Conservation (phyloP, 2,329 filamentous ascomycete genomes). For the Trichoderma semiorbis region DNA sequence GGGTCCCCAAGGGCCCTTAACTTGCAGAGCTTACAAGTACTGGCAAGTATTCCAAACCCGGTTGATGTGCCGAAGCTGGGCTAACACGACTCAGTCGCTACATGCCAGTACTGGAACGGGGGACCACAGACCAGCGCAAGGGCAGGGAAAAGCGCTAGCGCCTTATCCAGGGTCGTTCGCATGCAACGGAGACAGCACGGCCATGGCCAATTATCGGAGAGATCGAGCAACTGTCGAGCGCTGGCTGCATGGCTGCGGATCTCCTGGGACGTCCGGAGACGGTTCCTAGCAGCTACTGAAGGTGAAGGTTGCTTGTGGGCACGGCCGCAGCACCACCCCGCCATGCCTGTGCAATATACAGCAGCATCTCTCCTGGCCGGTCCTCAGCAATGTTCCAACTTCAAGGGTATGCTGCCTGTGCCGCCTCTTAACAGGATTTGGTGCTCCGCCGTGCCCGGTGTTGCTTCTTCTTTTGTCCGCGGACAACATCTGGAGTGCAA, state of each 20-base stretch:
- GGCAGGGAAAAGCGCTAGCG: constrained; percentile 23
- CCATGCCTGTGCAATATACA: background rate
- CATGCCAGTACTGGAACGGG: background rate
- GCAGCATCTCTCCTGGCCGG: background rate
- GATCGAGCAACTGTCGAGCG: constrained; percentile 27
- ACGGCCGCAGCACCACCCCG: background rate
- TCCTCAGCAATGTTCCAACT: background rate
- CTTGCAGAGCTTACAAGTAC: background rate
- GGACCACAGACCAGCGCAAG: background rate
- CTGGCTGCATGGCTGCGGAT: constrained; percentile 11
- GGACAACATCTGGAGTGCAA: background rate
- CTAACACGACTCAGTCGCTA: background rate
- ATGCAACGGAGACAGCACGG: constrained; percentile 21
- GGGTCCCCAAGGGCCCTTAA: background rate
- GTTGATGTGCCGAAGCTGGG: background rate
- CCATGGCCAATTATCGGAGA: constrained; percentile 36
- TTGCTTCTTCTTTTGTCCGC: background rate
- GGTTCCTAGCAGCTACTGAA: constrained; percentile 10
- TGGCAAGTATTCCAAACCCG: background rate
- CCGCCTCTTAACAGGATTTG: background rate
- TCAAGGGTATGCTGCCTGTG: background rate
- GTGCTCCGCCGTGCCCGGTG: background rate
- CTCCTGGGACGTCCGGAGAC: constrained; percentile 13
- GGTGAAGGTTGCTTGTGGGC: background rate
- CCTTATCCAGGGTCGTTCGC: constrained; percentile 29